Base-by-base conservation (phyloP, 352 stramenopile genomes). In the Phytophthora fragariae region DNA sequence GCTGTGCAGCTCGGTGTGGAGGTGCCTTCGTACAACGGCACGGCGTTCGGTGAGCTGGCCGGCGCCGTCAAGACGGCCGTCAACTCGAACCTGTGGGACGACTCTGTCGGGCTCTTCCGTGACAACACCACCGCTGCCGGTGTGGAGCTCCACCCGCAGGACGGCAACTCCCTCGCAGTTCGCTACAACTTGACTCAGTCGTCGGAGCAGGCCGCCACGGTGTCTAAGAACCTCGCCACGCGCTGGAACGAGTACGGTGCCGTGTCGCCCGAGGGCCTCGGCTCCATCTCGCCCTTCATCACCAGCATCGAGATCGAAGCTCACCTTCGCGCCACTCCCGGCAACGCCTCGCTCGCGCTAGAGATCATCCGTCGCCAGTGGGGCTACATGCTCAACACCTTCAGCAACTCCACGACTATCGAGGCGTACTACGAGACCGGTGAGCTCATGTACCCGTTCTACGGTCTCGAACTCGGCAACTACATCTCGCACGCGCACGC, bases 331-430 rank as follows among this genome's bases (percentile, higher is more conserved):
- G 72, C 72, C 17, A 73, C 61, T 5, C 68, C 72, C 0, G 75
- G 72, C 19, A 68, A 83, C 41, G 65, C 73, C 0, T 71, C 73
- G 7, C 52, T 66, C 3, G 76, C 76, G 21, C 35, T 81, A 3
- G 70, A 73, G 41, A 78, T 83, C 55, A 71, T 79, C 4, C 73
- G 76, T 50, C 73, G 62, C 15, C 73, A 81, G 44, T 83, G 76
- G 76, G 62, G 73, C 7, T 83, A 83, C 69, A 83, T 83, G 76
- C 62, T 83, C 19, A 27, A 71, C 55, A 37, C 10, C 2, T 83
- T 81, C 70, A 83, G 76, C 63, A 81, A 81, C 63, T 81, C 73
- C 3, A 81, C 73, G 10, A 71, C 71, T 3, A 79, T 83, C 27
- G 70, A 83, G 57, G 76, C 70, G n/a, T 83, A 71, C 73, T 75